Percentiles rank a stretch among this genome's conserved stretches.
These are phyloP conservation scores for Exophiala calicioides DNA, from an alignment of 2,329 filamentous ascomycete species.

Conservation along the genomic window DNA sequence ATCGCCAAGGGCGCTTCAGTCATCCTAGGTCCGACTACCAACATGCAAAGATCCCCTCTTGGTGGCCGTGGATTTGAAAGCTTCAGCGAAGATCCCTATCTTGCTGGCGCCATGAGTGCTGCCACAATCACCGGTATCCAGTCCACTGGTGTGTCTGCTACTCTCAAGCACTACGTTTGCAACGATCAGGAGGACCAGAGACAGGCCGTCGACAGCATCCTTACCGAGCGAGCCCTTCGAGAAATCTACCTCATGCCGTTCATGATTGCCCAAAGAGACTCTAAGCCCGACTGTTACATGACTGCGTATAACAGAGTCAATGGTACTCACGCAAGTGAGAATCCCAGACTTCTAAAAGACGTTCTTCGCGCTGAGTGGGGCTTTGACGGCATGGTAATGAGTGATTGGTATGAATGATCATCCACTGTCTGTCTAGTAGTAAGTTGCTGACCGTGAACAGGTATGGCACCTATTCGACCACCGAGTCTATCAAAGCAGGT, in stretches of 20 bases:
- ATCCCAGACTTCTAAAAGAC: constrained; percentile 43
- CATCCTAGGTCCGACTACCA: constrained; percentile 74
- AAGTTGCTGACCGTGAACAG: constrained; percentile 30
- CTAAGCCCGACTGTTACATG: constrained; percentile 59
- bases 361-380: constrained; percentile 50
- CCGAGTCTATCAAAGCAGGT: constrained; percentile 47
- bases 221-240: constrained; percentile 56
- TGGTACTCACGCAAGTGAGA: constrained; percentile 50
- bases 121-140: constrained; percentile 73
- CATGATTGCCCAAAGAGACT: constrained; percentile 60
- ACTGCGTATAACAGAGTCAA: constrained; percentile 61
- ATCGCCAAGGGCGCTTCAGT: constrained; percentile 74
- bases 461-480: constrained; percentile 50
- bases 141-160: constrained; percentile 71
- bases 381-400: constrained; percentile 50
- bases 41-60: constrained; percentile 77
- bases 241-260: constrained; percentile 67
- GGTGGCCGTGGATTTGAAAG: constrained; percentile 87
- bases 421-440: neutral
- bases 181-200: constrained; percentile 51
- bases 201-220: constrained; percentile 44
- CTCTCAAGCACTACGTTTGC: constrained; percentile 66
- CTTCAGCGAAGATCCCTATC: constrained; percentile 77
- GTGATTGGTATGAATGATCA: constrained; percentile 42
- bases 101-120: constrained; percentile 72